Conservation (phyloP, 2,329 filamentous ascomycete genomes). For the Talaromyces piceae region DNA sequence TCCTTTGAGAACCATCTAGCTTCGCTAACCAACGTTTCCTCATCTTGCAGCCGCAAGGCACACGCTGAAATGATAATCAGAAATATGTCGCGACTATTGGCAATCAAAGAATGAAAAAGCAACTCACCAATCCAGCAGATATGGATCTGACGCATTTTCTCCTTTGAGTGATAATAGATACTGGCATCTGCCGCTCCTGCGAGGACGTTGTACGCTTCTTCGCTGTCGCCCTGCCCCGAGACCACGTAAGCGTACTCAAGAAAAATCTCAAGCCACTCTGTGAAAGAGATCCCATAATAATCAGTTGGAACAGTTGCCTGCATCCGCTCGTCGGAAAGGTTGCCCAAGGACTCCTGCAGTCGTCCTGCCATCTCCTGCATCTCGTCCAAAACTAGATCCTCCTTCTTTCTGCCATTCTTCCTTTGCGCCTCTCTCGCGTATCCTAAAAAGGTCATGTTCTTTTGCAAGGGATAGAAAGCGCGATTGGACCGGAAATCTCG, state of each 20-base stretch:
- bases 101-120: neutral
- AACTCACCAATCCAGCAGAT: slow-evolving; percentile 64
- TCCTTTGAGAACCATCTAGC: slow-evolving; percentile 80
- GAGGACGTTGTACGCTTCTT: slow-evolving; percentile 72
- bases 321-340: slow-evolving; percentile 14
- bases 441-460: slow-evolving; percentile 44
- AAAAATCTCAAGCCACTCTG: slow-evolving; percentile 83
- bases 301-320: slow-evolving; percentile 39
- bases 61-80: slow-evolving; percentile 52
- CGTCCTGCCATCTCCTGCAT: slow-evolving; percentile 38
- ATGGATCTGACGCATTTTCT: slow-evolving; percentile 65
- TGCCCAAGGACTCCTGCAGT: slow-evolving; percentile 37
- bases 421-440: slow-evolving; percentile 37
- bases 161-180: slow-evolving; percentile 66
- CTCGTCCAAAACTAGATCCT: slow-evolving; percentile 33
- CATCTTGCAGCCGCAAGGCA: slow-evolving; percentile 71
- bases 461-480: slow-evolving; percentile 51
- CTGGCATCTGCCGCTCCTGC: slow-evolving; percentile 72
- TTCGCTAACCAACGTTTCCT: slow-evolving; percentile 64
- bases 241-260: slow-evolving; percentile 76
- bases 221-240: slow-evolving; percentile 57
- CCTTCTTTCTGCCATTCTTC: slow-evolving; percentile 29
- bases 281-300: slow-evolving; percentile 73
- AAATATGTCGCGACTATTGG: slow-evolving; percentile 9
- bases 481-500: slow-evolving; percentile 55